phyloP scores from a whole-genome alignment of 2,329 filamentous ascomycete genomes.

The Neonectria ditissima region DNA sequence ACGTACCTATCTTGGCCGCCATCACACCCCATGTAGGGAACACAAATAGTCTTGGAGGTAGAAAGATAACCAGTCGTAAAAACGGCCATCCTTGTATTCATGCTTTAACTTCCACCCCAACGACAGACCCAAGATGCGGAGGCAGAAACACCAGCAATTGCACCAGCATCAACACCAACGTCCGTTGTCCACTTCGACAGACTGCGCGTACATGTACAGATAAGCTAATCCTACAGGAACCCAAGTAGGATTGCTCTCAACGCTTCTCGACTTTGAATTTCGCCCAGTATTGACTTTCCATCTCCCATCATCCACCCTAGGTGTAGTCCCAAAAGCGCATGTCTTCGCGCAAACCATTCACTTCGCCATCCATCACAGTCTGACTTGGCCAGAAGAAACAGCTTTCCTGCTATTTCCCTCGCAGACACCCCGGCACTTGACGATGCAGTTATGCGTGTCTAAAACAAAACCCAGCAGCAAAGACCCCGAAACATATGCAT shows the following conservation, averaged over 20 bases:
- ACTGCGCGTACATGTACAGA: slow-evolving; percentile 17
- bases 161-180: neutral
- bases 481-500: slow-evolving; percentile 5
- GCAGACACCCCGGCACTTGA: slow-evolving; percentile 1
- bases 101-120: neutral
- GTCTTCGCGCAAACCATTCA: slow-evolving; percentile 20
- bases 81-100: neutral
- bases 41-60: neutral
- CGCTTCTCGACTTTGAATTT: neutral
- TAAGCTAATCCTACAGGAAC: slow-evolving; percentile 19
- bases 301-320: neutral
- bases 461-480: slow-evolving; percentile 17
- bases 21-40: neutral
- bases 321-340: slow-evolving; percentile 15
- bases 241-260: slow-evolving; percentile 2
- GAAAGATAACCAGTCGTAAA: too few relatives aligned
- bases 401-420: neutral
- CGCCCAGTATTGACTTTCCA: neutral
- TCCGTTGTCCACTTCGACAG: slow-evolving; percentile 6
- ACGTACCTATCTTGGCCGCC: neutral
- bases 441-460: slow-evolving; percentile 14
- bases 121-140: neutral
- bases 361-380: slow-evolving; percentile 7
- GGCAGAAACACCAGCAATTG: neutral
- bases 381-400: slow-evolving; percentile 2